Conservation (phyloP, 1,284 basidiomycete genomes). For the Malassezia slooffiae region DNA sequence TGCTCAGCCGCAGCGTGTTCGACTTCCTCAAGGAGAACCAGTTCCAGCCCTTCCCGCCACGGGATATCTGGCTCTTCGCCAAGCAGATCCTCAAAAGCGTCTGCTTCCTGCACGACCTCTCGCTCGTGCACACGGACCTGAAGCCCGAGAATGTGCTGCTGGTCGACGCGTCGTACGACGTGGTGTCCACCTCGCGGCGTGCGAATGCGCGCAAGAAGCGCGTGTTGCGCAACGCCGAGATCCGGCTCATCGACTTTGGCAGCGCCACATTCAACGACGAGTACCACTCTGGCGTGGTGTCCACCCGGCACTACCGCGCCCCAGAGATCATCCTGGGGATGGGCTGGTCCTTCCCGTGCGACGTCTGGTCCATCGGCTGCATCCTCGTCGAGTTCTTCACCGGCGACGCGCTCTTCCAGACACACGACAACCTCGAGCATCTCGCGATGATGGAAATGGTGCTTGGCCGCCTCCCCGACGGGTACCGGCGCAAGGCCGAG, state of each 20-base stretch:
- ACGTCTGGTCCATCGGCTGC: slow-evolving; percentile 95
- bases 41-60: slow-evolving; percentile 87
- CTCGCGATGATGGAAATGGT: slow-evolving; percentile 99
- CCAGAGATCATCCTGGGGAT: slow-evolving; percentile 93
- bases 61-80: slow-evolving; percentile 92
- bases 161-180: slow-evolving; percentile 66
- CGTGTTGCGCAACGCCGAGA: slow-evolving; percentile 75
- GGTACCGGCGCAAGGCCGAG: slow-evolving; percentile 54
- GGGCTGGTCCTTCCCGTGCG: slow-evolving; percentile 96
- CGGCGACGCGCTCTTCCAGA: slow-evolving; percentile 93
- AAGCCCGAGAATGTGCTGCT: slow-evolving; percentile 79
- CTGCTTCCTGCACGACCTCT: slow-evolving; percentile 81
- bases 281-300: slow-evolving; percentile 95
- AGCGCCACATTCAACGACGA: slow-evolving; percentile 96
- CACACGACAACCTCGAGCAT: slow-evolving; percentile 96
- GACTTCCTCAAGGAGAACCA: slow-evolving; percentile 98
- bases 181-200: slow-evolving; percentile 26
- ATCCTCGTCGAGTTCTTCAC: slow-evolving; percentile 98
- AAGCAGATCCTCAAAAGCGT: slow-evolving; percentile 83
- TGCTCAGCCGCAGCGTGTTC: slow-evolving; percentile 94
- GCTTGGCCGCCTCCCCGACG: slow-evolving; percentile 88
- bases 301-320: slow-evolving; percentile 93
- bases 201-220: slow-evolving; percentile 33
- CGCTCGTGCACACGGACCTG: slow-evolving; percentile 91
- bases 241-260: slow-evolving; percentile 95